Conservation (phyloP, 192 early-diverging fungal species). For the Coemansia nantahalensis region DNA sequence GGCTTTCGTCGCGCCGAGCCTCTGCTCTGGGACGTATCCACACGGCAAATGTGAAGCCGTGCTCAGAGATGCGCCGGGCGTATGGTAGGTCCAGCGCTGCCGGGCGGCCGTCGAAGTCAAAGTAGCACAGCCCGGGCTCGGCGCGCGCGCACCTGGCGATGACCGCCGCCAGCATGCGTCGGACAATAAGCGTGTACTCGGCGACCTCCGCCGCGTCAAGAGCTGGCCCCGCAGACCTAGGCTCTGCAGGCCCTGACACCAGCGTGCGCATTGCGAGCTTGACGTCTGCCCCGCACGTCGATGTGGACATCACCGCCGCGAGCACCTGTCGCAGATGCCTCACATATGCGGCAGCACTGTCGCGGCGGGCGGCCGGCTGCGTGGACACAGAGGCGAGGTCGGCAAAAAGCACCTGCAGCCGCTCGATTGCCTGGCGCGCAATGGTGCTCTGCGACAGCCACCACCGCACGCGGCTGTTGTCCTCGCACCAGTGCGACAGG, state of each 20-base stretch:
- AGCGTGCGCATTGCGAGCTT: conserved; percentile 31
- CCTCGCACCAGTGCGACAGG: conserved; percentile 32
- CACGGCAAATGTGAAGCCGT: conserved; percentile 26
- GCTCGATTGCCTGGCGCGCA: conserved; percentile 27
- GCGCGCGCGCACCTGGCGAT: conserved; percentile 15
- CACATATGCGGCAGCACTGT: conserved; percentile 6
- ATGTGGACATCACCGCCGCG: conserved; percentile 16
- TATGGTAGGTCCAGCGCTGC: conserved; percentile 9
- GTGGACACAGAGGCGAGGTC: conserved; percentile 1
- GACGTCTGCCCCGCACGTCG: conserved; percentile 23
- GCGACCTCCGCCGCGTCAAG: conserved; percentile 5
- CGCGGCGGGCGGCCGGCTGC: not conserved
- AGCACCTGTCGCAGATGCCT: conserved; percentile 19
- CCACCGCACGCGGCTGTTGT: conserved; percentile 16
- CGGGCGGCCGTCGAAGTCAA: conserved; percentile 24
- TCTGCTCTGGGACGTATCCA: conserved; percentile 21
- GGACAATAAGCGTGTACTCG: conserved; percentile 13
- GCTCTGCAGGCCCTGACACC: conserved; percentile 14
- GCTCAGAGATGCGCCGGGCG: conserved; percentile 29
- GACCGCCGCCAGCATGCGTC: conserved; percentile 15
- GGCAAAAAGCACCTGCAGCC: conserved; percentile 18
- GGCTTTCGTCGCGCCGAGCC: not conserved
- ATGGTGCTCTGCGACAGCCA: conserved; percentile 35
- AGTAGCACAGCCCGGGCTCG: conserved; percentile 12
- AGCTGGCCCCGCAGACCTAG: not conserved